Evolutionary conservation across 2,329 filamentous ascomycete species (phyloP).

Genomic region (Fusarium fracticaudum): DNA sequence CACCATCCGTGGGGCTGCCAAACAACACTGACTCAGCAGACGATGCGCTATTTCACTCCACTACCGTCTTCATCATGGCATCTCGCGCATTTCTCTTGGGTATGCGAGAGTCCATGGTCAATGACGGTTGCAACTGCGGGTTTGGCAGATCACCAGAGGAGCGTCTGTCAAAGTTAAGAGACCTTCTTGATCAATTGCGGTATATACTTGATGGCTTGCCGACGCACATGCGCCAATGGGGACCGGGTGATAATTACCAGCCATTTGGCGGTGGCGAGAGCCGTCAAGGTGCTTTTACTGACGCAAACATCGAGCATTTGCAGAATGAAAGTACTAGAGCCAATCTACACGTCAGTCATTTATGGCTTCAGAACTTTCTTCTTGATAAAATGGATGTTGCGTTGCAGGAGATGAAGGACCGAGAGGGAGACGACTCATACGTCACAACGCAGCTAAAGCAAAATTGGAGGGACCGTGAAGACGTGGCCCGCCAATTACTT

Average conservation of each 20-base stretch:
- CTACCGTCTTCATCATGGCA: not conserved
- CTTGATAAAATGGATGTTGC: not conserved
- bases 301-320: not conserved
- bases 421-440: not conserved
- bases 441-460: not conserved
- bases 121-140: not conserved
- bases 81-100: not conserved
- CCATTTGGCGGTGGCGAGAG: not conserved
- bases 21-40: not conserved
- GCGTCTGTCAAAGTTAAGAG: not conserved
- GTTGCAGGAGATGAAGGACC: not conserved
- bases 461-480: not conserved
- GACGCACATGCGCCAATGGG: not conserved
- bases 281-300: not conserved
- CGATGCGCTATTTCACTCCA: not conserved
- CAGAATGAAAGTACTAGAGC: not conserved
- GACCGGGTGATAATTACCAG: not conserved
- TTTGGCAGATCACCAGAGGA: not conserved
- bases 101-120: conserved; percentile 1
- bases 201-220: not conserved
- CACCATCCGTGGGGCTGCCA: not conserved
- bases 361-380: not conserved
- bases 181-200: not conserved
- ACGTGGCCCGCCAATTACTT: not conserved
- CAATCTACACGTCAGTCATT: not conserved